Percentiles rank a stretch among this genome's conserved stretches.
Evolutionary conservation across 345 rosid genomes (phyloP).

Genomic region (Iberis pinnata): DNA sequence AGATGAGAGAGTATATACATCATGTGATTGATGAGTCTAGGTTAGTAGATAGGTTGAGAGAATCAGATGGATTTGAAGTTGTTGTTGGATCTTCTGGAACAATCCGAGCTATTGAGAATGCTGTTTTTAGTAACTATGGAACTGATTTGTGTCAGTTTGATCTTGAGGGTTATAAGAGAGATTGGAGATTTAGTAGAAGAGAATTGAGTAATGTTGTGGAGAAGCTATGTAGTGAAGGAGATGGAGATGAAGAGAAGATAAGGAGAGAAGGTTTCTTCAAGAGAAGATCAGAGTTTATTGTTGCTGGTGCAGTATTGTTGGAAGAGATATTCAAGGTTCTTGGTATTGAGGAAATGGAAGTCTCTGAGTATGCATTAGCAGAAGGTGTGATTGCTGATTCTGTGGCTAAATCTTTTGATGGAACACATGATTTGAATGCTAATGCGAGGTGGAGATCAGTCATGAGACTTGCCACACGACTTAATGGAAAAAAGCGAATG

Average conservation of each 20-base stretch:
- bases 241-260: conserved; percentile 36
- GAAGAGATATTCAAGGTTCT: conserved; percentile 57
- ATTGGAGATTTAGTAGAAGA: conserved; percentile 49
- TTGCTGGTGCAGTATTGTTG: conserved; percentile 60
- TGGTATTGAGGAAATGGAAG: conserved; percentile 59
- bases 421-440: conserved; percentile 38
- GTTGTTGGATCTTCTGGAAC: conserved; percentile 68
- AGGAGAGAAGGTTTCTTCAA: conserved; percentile 51
- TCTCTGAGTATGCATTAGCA: conserved; percentile 56
- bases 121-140: conserved; percentile 43
- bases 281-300: conserved; percentile 59
- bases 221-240: conserved; percentile 42
- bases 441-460: conserved; percentile 58
- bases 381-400: conserved; percentile 65
- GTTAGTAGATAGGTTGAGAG: conserved; percentile 39
- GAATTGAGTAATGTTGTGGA: conserved; percentile 45
- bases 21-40: conserved; percentile 37
- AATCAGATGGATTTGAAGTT: conserved; percentile 44
- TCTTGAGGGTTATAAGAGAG: conserved; percentile 36
- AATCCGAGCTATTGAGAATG: conserved; percentile 54
- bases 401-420: conserved; percentile 35
- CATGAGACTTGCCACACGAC: conserved; percentile 43
- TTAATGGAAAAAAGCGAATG: conserved; percentile 43
- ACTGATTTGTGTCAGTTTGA: conserved; percentile 19
- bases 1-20: conserved; percentile 43